Conservation (phyloP, 208 protist genomes). For the Leishmania tarentolae region DNA sequence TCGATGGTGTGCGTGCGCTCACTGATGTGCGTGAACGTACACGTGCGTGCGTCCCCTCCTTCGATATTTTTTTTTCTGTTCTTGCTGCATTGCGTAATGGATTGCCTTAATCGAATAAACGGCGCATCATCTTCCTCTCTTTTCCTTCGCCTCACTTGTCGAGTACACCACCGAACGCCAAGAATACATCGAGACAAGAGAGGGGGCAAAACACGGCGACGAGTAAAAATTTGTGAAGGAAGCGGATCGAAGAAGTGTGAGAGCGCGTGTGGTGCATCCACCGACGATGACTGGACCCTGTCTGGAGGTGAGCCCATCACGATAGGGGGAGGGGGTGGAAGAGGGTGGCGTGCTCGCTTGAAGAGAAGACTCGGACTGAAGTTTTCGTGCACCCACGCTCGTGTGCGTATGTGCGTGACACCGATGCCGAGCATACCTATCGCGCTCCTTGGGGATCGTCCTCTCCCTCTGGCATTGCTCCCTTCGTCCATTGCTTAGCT, state of each 20-base stretch:
- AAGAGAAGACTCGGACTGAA: background rate
- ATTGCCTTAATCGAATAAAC: slow-evolving; percentile 2
- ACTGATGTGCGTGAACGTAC: background rate
- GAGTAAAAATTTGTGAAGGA: background rate
- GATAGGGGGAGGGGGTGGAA: background rate
- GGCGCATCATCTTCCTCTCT: background rate
- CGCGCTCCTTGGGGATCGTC: background rate
- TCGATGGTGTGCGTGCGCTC: background rate
- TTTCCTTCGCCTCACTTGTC: background rate
- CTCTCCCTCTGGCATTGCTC: background rate
- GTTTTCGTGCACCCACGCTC: background rate
- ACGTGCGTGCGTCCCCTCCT: background rate
- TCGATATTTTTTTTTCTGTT: background rate
- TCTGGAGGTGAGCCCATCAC: background rate
- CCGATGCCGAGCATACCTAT: background rate
- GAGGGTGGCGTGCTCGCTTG: background rate
- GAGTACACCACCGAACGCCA: background rate
- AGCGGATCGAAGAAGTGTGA: background rate
- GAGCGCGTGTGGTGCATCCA: background rate
- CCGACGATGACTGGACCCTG: background rate
- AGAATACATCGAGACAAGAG: background rate
- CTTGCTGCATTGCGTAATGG: slow-evolving; percentile 1
- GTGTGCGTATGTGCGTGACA: background rate
- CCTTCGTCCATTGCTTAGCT: background rate
- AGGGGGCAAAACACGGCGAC: background rate